Conservation (phyloP, 2,329 filamentous ascomycete genomes). For the Bipolaris cookei region DNA sequence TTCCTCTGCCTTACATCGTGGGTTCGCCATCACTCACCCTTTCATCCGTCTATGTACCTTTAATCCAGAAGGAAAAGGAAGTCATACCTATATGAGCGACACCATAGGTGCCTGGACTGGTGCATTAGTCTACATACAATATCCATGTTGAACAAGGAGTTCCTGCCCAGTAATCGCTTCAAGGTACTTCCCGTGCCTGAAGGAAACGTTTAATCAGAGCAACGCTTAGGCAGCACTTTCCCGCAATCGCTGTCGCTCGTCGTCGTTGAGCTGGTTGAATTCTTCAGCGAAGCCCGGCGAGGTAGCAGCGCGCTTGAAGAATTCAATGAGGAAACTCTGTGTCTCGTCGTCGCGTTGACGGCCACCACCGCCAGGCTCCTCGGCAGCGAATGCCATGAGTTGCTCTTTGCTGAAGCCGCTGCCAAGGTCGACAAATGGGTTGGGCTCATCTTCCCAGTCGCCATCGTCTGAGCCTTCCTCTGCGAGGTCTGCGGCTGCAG, state of each 20-base stretch:
- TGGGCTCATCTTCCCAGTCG: slow-evolving; percentile 83
- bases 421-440: slow-evolving; percentile 75
- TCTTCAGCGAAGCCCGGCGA: slow-evolving; percentile 62
- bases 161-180: too few species aligned
- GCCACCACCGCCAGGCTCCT: slow-evolving; percentile 53
- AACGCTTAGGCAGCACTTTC: slow-evolving; percentile 34
- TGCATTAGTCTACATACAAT: background rate
- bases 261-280: slow-evolving; percentile 60
- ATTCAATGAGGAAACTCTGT: slow-evolving; percentile 80
- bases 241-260: slow-evolving; percentile 62
- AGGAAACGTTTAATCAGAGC: background rate
- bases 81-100: too few species aligned
- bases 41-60: too few species aligned
- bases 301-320: slow-evolving; percentile 69
- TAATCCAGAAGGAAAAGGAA: too few species aligned
- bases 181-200: background rate
- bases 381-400: slow-evolving; percentile 76
- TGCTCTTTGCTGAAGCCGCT: slow-evolving; percentile 62
- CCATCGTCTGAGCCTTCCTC: slow-evolving; percentile 71
- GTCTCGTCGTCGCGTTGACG: slow-evolving; percentile 88
- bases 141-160: background rate
- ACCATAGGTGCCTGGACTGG: too few species aligned
- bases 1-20: too few species aligned
- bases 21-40: too few species aligned
- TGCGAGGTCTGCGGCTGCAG: slow-evolving; percentile 65